Evolutionary conservation across 164 flowering plant genomes (phyloP).

Genomic region (Kingdonia uniflora): DNA sequence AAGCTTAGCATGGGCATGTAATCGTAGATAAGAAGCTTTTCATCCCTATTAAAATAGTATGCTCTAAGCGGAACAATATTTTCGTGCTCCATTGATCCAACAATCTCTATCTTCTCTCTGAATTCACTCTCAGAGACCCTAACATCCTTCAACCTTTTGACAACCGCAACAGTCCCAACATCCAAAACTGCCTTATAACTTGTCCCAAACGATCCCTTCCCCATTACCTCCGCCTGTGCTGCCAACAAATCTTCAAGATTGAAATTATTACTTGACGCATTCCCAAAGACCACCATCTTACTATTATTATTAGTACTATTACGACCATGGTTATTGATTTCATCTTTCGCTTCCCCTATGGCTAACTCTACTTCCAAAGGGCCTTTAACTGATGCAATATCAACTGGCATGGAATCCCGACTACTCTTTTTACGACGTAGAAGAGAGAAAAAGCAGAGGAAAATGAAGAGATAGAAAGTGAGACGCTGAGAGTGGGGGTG

Average conservation of each 20-base stretch:
- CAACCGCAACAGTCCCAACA: not conserved
- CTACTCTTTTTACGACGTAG: no score
- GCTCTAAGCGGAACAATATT: not conserved
- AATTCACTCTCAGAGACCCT: not conserved
- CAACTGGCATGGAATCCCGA: no score
- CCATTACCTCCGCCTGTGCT: not conserved
- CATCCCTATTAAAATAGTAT: no score
- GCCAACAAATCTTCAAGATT: not conserved
- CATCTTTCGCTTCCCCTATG: no score
- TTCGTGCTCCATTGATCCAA: not conserved
- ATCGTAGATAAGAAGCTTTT: no score
- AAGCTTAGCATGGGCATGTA: not conserved
- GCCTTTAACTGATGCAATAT: no score
- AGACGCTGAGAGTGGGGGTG: no score
- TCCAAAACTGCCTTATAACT: constrained; percentile 1
- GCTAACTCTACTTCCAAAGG: no score
- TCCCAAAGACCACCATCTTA: not conserved
- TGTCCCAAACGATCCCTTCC: constrained; percentile 1
- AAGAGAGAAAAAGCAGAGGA: no score
- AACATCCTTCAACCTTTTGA: constrained; percentile 1
- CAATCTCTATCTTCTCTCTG: not conserved
- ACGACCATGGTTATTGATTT: not conserved
- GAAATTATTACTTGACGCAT: not conserved
- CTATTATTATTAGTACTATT: not conserved
- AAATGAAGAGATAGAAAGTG: no score